Conservation (phyloP, 345 rosid species). For the Pistacia atlantica region DNA sequence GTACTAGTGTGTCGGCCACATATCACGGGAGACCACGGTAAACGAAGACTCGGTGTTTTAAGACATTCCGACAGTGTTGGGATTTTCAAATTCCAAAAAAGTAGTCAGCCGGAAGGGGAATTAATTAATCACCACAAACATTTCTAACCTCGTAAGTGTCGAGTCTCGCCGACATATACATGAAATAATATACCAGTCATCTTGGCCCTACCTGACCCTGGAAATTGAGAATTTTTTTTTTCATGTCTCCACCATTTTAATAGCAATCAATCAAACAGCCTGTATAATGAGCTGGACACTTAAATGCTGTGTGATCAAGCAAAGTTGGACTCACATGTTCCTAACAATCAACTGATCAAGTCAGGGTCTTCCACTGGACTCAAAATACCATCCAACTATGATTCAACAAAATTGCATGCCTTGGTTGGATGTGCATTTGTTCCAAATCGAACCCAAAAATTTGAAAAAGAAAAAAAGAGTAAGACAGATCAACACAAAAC, state of each 20-base stretch:
- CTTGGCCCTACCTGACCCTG: too few relatives aligned
- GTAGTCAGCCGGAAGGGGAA: too few relatives aligned
- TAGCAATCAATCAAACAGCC: not conserved
- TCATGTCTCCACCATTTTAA: not conserved
- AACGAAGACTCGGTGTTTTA: too few relatives aligned
- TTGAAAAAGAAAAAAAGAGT: not conserved
- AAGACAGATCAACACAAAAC: not conserved
- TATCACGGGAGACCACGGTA: too few relatives aligned
- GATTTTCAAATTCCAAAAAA: too few relatives aligned
- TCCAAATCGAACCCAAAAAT: not conserved
- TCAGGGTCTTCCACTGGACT: not conserved
- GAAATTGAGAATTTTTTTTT: too few relatives aligned
- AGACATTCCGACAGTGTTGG: too few relatives aligned
- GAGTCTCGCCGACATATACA: too few relatives aligned
- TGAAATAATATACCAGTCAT: too few relatives aligned
- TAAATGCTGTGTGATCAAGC: not conserved
- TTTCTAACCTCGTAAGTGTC: too few relatives aligned
- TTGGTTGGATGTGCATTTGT: not conserved
- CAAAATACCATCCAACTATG: conserved; percentile 17
- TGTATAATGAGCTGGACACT: not conserved
- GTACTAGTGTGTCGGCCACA: too few relatives aligned
- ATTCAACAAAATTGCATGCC: not conserved
- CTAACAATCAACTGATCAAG: not conserved
- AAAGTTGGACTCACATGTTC: not conserved
- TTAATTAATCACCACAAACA: too few relatives aligned